A percentile compares a stretch with the other conserved stretches of the same genome.
Conservation (phyloP, 2,329 filamentous ascomycete genomes). For the Aspergillus eucalypticola region DNA sequence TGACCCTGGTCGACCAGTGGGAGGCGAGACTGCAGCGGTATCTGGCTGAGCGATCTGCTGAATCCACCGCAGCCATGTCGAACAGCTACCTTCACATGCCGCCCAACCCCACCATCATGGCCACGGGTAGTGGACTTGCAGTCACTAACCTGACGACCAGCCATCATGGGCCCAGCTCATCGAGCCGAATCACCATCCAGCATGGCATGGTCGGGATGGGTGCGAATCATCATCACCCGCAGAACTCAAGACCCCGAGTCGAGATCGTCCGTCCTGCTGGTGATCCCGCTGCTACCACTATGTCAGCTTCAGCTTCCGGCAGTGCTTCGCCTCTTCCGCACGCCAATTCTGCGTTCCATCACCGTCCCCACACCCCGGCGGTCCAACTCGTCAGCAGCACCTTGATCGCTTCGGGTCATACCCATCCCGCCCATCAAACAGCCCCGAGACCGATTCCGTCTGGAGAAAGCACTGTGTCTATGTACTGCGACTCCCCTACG, state of each 20-base stretch:
- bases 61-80: neutral
- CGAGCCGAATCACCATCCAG: neutral
- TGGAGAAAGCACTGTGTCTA: neutral
- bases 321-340: neutral
- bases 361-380: neutral
- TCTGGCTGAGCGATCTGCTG: neutral
- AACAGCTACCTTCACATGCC: neutral
- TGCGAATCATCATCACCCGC: neutral
- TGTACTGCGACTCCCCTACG: no score
- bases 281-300: neutral
- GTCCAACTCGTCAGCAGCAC: neutral
- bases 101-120: neutral
- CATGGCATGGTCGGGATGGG: neutral
- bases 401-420: neutral
- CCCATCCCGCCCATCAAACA: neutral
- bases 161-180: neutral
- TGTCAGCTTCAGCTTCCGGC: neutral
- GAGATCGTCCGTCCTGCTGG: neutral
- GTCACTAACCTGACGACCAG: neutral
- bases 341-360: neutral
- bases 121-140: neutral
- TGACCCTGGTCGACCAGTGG: neutral
- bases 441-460: neutral
- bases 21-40: neutral
- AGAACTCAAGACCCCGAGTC: neutral